Base-by-base conservation (phyloP, 2,329 filamentous ascomycete genomes). In the Endoconidiophora polonica region DNA sequence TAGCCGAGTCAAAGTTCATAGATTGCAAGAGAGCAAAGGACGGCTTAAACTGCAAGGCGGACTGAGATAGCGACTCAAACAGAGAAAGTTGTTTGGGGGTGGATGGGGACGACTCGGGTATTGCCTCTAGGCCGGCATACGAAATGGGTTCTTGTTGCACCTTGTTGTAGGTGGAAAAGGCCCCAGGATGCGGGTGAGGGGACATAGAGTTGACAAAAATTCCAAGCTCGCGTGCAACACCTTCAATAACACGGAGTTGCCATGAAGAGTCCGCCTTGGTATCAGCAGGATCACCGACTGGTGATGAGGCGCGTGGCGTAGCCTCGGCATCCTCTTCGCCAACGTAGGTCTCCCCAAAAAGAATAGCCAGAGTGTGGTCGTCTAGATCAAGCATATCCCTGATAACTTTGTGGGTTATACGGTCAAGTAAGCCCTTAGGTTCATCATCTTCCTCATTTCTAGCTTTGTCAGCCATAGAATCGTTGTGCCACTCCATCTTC, bases 331-430 rank as follows among this genome's bases (percentile, higher is more conserved):
- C 64, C 16, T 65, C 65, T 23, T 70, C 66, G 23, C 66, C 67
- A 2, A 80, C 78, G 22, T 94, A 66, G 2, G 76, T 69, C 61
- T 95, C 87, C 10, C 91, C 91, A 50, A 96, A 81, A 6, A 98
- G 79, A 46, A 95, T 79, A 0, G 84, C 84, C 6, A 98, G 72
- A 18, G 91, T 70, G 46, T 77, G 76, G 55, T 95, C 86, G 58
- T 96, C 88, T 50, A 98, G 83, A 6, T 90, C 90, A 61, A 96
- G 83, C 41, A 98, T 67, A 60, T 95, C 87, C 48, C 80, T 77
- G 57, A 98, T 86, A 24, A 96, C 83, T 58, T 81, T 86, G 52
- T 83, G 77, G 2, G 90, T 94, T 46, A 96, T 77, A 9, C 82
- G 76, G 54, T 80, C 79, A 77, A 86, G 86, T 56, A 93, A 75